Evolutionary conservation across 2,329 filamentous ascomycete genomes (phyloP).

Genomic region (Chrysoporthe cubensis): DNA sequence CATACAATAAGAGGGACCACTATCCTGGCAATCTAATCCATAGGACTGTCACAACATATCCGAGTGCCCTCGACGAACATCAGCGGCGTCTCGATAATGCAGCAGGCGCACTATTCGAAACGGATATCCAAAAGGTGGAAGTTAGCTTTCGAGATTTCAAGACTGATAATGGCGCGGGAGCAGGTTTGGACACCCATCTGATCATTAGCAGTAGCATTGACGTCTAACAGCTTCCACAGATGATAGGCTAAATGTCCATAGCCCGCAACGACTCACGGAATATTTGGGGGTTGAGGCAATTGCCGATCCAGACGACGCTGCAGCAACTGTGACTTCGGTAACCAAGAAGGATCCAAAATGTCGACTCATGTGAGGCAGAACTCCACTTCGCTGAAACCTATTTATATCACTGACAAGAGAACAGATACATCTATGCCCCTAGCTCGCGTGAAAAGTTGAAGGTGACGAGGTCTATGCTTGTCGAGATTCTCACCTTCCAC

Average conservation of each 20-base stretch:
- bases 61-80: not conserved
- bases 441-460: not conserved
- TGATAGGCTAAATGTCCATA: not conserved
- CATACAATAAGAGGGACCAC: not conserved
- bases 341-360: not conserved
- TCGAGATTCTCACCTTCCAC: conserved; percentile 38
- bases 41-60: not conserved
- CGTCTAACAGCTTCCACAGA: not conserved
- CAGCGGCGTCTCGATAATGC: not conserved
- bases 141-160: conserved; percentile 2
- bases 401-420: not conserved
- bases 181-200: not conserved
- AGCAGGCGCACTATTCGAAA: not conserved
- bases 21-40: not conserved
- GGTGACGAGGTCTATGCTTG: not conserved
- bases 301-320: not conserved
- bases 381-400: not conserved
- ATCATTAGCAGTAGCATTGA: not conserved
- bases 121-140: not conserved
- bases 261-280: not conserved
- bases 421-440: conserved; percentile 2
- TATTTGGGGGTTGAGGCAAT: not conserved
- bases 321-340: not conserved
- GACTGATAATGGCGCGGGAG: not conserved
- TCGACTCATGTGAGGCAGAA: not conserved